Evolutionary conservation across 176 grass and related monocot species (phyloP).

Genomic region (Dendrocalamus sinicus): DNA sequence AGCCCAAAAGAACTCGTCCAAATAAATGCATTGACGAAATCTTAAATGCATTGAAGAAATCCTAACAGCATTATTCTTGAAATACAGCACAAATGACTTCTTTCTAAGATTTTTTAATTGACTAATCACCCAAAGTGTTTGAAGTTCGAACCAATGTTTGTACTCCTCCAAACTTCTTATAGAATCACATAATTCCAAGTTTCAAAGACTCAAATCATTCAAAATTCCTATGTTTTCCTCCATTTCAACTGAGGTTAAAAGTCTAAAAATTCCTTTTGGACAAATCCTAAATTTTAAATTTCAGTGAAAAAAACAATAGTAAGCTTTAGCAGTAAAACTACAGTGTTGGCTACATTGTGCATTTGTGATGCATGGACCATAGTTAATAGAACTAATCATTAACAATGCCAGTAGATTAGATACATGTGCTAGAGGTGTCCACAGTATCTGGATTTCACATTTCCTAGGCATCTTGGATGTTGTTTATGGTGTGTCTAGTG

Average conservation of each 20-base stretch:
- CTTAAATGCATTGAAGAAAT: not conserved
- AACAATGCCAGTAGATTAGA: not conserved
- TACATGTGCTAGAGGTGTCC: conserved; percentile 2
- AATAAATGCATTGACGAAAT: no score
- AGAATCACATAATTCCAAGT: not conserved
- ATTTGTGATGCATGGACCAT: conserved; percentile 12
- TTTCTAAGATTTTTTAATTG: conserved; percentile 25
- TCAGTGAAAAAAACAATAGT: conserved; percentile 1
- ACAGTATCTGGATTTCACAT: not conserved
- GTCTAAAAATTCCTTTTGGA: not conserved
- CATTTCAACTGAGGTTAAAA: conserved; percentile 17
- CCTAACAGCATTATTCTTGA: not conserved
- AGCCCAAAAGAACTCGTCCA: no score
- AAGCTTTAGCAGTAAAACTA: conserved; percentile 8
- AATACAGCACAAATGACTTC: not conserved
- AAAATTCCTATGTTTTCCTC: conserved; percentile 13
- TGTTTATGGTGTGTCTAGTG: not conserved
- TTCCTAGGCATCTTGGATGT: not conserved
- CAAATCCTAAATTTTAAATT: conserved; percentile 31
- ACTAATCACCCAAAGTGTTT: conserved; percentile 16
- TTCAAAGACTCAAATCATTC: not conserved
- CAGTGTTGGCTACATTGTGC: not conserved
- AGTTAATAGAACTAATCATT: conserved; percentile 11
- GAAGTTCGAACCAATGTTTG: not conserved
- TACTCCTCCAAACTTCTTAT: not conserved